Conservation (phyloP, 306 rosid genomes). For the Myrica gale region DNA sequence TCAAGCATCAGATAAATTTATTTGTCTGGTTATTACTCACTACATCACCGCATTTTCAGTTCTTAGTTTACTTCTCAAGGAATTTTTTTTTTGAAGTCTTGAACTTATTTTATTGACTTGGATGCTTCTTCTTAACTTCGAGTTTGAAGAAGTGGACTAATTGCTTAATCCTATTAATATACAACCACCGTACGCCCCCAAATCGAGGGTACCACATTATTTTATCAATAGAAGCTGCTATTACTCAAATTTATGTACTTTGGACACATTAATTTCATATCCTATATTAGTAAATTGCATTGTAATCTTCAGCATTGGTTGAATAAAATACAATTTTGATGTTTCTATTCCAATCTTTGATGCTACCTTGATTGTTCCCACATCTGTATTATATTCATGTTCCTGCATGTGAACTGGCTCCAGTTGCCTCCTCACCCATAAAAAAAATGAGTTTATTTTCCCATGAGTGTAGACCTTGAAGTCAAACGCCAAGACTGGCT, state of each 20-base stretch:
- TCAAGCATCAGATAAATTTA: conserved; percentile 41
- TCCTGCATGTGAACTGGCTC: conserved; percentile 30
- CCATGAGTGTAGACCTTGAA: conserved; percentile 11
- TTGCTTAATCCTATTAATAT: conserved; percentile 22
- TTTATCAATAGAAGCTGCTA: conserved; percentile 49
- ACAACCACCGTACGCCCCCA: conserved; percentile 28
- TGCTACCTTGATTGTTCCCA: conserved; percentile 29
- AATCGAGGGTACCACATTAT: conserved; percentile 30
- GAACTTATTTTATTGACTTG: conserved; percentile 15
- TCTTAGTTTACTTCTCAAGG: conserved; percentile 33
- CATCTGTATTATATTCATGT: conserved; percentile 25
- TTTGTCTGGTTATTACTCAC: conserved; percentile 55
- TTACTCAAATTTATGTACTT: conserved; percentile 47
- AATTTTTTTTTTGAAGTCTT: conserved; percentile 25
- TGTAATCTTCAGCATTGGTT: conserved; percentile 38
- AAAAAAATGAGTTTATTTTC: neutral
- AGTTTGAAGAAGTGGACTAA: conserved; percentile 31
- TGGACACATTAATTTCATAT: conserved; percentile 43
- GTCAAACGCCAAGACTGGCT: conserved; percentile 48
- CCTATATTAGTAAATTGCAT: conserved; percentile 26
- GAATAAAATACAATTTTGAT: conserved; percentile 43
- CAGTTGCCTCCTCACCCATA: neutral
- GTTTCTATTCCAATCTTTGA: conserved; percentile 67
- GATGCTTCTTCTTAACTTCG: conserved; percentile 40
- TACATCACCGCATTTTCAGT: conserved; percentile 52